These are phyloP conservation scores for Phytophthora lateralis DNA, from an alignment of 352 stramenopile species.

Conservation along the genomic window DNA sequence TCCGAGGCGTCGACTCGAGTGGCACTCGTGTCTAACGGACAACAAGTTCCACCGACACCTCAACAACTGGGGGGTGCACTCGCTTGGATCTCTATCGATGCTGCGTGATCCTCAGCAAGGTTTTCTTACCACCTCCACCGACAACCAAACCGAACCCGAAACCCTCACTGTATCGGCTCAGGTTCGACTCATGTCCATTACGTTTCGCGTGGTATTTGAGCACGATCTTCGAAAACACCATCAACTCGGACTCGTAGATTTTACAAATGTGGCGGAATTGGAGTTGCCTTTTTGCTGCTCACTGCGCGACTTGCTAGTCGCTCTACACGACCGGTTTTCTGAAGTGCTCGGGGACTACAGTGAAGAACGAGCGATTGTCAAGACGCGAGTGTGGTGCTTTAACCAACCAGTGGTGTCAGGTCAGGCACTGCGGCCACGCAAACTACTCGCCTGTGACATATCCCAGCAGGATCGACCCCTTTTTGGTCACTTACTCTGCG, in stretches of 20 bases:
- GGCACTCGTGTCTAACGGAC: constrained; percentile 82
- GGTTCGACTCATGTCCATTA: constrained; percentile 81
- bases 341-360: constrained; percentile 30
- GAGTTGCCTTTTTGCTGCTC: constrained; percentile 75
- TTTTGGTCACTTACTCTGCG: constrained; percentile 72
- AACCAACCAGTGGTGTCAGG: constrained; percentile 79
- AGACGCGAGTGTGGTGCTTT: constrained; percentile 71
- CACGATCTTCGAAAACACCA: constrained; percentile 53
- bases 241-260: constrained; percentile 60
- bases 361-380: constrained; percentile 30
- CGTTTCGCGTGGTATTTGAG: constrained; percentile 74
- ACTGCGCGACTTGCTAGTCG: constrained; percentile 54
- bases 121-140: constrained; percentile 37
- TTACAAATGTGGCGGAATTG: constrained; percentile 50
- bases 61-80: constrained; percentile 87
- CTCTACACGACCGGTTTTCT: constrained; percentile 38
- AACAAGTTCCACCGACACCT: constrained; percentile 82
- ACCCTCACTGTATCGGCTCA: constrained; percentile 68
- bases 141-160: constrained; percentile 32
- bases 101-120: constrained; percentile 61
- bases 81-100: constrained; percentile 58
- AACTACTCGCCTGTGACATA: constrained; percentile 58
- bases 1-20: constrained; percentile 59
- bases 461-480: constrained; percentile 51
- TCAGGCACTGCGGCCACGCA: constrained; percentile 72